phyloP scores from a whole-genome alignment of 768 basidiomycete species.

The Zangia roseola region DNA sequence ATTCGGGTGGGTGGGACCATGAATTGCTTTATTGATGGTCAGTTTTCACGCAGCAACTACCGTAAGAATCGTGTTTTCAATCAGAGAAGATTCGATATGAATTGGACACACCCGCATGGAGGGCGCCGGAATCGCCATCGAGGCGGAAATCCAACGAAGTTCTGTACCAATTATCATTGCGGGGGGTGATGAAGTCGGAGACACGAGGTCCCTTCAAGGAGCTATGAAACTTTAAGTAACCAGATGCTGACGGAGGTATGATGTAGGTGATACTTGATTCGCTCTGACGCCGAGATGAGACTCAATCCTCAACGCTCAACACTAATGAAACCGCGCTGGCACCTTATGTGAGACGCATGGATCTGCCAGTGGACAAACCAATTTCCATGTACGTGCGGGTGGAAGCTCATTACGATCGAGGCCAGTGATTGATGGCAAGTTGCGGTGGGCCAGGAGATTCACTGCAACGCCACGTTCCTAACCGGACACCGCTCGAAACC shows the following conservation, averaged over 20 bases:
- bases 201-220: slow-evolving; percentile 13
- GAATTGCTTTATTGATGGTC: slow-evolving; percentile 2
- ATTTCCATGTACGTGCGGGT: slow-evolving; percentile 11
- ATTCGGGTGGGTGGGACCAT: slow-evolving; percentile 2
- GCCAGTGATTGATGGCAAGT: slow-evolving; percentile 5
- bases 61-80: slow-evolving; percentile 18
- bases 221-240: slow-evolving; percentile 25
- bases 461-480: slow-evolving; percentile 5
- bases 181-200: slow-evolving; percentile 20
- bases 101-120: slow-evolving; percentile 11
- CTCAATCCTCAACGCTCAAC: slow-evolving; percentile 4
- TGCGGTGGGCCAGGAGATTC: slow-evolving; percentile 9
- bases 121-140: slow-evolving; percentile 5
- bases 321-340: slow-evolving; percentile 4
- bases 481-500: neutral
- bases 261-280: slow-evolving; percentile 12
- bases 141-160: slow-evolving; percentile 15
- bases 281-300: slow-evolving; percentile 28
- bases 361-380: slow-evolving; percentile 7
- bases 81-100: slow-evolving; percentile 19
- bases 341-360: slow-evolving; percentile 8
- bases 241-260: slow-evolving; percentile 1
- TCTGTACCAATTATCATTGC: slow-evolving; percentile 12
- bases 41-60: slow-evolving; percentile 10
- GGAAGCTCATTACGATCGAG: slow-evolving; percentile 19